Evolutionary conservation across 257 asterid genomes (phyloP), one percentile per base, ranked within the genome.

Genomic region (Rubia yunnanensis): DNA sequence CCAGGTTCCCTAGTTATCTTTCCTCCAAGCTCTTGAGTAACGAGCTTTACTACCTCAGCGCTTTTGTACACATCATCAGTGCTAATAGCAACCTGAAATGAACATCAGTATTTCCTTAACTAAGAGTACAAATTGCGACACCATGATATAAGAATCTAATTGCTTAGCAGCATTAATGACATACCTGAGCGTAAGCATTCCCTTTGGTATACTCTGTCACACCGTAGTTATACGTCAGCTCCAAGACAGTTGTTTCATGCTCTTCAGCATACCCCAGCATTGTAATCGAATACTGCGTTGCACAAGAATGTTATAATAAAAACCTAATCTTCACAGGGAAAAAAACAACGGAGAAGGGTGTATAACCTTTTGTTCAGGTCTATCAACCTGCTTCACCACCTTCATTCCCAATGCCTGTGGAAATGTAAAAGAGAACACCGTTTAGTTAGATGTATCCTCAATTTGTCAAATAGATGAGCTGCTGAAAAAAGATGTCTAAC

Each of bases 191-290:
- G 69, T 90, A 94, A 17, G 96, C 99, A 80, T 84, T 92, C 76
- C 99, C 99, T 79, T 92, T 89, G 77, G 92, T 86, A 61, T 92
- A 92, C 69, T 92, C 99, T 67, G 95, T 78, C 64, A 89, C 97
- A 49, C 97, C 99, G 71, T 92, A 90, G 66, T 92, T 92, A 84
- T 92, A 92, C 36, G 99, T 92, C 77, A 92, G 75, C 80, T 92
- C 99, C 73, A 92, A 77, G 50, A 88, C 97, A 31, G 81, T 78
- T 14, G 99, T 92, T 86, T 84, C 85, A 1, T 74, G 57, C 82
- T 92, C 99, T 62, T 91, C 96, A 39, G 88, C 96, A 76, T 89
- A 92, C 54, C 97, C 97, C 89, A 92, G 70, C 99, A 89, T 89
- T 36, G 97, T 97, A 27, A 89, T n/a, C 44, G 94, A 76, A 85